Base-by-base conservation (phyloP, 1,284 basidiomycete species). In the Ganoderma lingzhi region DNA sequence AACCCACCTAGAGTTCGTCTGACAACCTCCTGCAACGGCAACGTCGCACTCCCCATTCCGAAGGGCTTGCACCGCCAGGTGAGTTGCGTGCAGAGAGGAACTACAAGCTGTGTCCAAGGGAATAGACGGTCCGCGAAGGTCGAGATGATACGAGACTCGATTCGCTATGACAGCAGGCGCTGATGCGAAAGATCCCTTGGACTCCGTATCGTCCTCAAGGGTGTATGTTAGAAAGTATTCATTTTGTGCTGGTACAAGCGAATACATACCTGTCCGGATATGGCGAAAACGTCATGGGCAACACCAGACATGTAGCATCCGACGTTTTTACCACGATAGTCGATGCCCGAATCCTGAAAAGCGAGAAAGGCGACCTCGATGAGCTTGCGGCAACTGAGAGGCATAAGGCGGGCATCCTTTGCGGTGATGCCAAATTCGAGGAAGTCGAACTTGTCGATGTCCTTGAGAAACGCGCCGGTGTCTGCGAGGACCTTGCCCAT, bases 61-160 rank as follows among this genome's bases (percentile, higher is more conserved):
- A 3, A 87, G 76, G 1, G 84, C 82, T 51, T 82, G 82, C 3
- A 85, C 79, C 1, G 86, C 86, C 19, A 87, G 79, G 71, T 87
- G 85, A 51, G 84, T 79, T 5, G 84, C 84, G 8, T 81, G 82
- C 6, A 85, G 76, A 44, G 80, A 82, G 39, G 84, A 86, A 63
- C 84, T 86, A 70, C 87, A 88, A 3, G 84, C 86, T 0, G 86
- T 87, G 72, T 87, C 86, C 0, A 83, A 74, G 12, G 84, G 82
- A 45, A 87, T 68, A 5, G 86, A 86, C n/a, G 86, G 86, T 9
- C 83, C 82, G 2, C 76, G 77, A 37, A 87, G 75, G 71, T 88
- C 85, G 48, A 88, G 80, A 58, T 84, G 82, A 70, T 85, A 85
- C 12, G 86, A 86, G n/a, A 87, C 79, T 32, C 81, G 79, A 73